Conservation (phyloP, 1,139 yeast species). For the Hansenula sp. region DNA sequence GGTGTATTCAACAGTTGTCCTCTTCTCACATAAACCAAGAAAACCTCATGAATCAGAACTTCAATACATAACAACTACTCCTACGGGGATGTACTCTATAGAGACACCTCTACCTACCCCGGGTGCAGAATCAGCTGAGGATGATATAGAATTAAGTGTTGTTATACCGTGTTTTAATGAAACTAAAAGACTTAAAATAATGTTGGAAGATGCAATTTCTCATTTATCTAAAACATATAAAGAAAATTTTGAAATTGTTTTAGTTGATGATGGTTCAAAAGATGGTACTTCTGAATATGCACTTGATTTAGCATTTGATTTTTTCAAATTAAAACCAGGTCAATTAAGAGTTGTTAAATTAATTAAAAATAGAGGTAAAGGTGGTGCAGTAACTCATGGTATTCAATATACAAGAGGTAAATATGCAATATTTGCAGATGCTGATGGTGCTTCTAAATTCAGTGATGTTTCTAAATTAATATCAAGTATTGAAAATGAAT, state of each 20-base stretch:
- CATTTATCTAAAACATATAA: constrained; percentile 40
- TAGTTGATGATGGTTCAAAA: constrained; percentile 88
- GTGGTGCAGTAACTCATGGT: constrained; percentile 98
- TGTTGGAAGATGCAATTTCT: constrained; percentile 74
- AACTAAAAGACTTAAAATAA: constrained; percentile 59
- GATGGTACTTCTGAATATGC: constrained; percentile 81
- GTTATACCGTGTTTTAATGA: constrained; percentile 94
- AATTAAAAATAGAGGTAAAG: constrained; percentile 82
- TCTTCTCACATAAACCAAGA: constrained; percentile 46
- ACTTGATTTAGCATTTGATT: constrained; percentile 51
- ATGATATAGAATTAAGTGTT: constrained; percentile 53
- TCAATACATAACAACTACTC: constrained; percentile 26
- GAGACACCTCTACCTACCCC: constrained; percentile 14
- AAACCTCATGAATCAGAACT: constrained; percentile 34
- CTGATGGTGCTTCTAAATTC: constrained; percentile 93
- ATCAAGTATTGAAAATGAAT: constrained; percentile 33
- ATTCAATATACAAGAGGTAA: constrained; percentile 70
- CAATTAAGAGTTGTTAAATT: constrained; percentile 66
- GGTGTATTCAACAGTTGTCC: constrained; percentile 12
- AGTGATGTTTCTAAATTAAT: constrained; percentile 59
- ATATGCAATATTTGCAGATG: constrained; percentile 86
- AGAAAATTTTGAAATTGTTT: constrained; percentile 62
- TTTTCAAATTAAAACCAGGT: constrained; percentile 48
- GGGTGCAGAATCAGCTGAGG: constrained; percentile 13
- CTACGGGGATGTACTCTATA: constrained; percentile 8